Percentiles rank a stretch among this genome's conserved stretches.
These are phyloP conservation scores for Phytophthora megakarya DNA, from an alignment of 352 stramenopile genomes.

Conservation along the genomic window DNA sequence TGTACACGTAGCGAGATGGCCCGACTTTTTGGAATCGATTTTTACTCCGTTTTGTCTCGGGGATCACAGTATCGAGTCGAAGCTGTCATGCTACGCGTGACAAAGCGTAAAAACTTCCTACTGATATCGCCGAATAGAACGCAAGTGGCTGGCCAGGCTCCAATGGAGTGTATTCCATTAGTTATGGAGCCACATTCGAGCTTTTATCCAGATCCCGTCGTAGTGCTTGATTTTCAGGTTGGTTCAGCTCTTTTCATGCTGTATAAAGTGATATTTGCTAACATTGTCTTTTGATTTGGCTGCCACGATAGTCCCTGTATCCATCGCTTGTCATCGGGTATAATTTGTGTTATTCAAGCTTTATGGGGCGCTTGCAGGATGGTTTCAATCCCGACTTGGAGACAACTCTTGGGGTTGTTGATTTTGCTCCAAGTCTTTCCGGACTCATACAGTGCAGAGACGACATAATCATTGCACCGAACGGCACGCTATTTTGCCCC, in stretches of 20 bases:
- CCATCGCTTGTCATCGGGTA: constrained; percentile 99
- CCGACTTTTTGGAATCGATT: constrained; percentile 94
- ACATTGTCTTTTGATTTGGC: neutral
- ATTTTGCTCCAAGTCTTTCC: constrained; percentile 50
- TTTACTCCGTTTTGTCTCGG: constrained; percentile 92
- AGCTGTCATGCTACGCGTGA: constrained; percentile 91
- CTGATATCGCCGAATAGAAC: constrained; percentile 78
- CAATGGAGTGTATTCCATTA: constrained; percentile 93
- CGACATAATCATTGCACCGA: constrained; percentile 85
- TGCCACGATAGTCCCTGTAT: constrained; percentile 93
- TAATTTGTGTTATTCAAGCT: constrained; percentile 99
- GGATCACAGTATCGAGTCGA: constrained; percentile 95
- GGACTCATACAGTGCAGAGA: constrained; percentile 54
- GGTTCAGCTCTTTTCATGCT: neutral
- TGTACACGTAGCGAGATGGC: constrained; percentile 84
- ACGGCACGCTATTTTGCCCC: constrained; percentile 95
- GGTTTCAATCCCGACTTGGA: constrained; percentile 75
- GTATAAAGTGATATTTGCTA: neutral
- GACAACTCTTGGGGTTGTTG: constrained; percentile 60
- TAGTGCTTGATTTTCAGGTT: constrained; percentile 98
- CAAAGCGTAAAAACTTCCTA: constrained; percentile 89
- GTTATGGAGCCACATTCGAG: constrained; percentile 96
- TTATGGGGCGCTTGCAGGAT: constrained; percentile 92
- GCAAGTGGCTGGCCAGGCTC: constrained; percentile 88
- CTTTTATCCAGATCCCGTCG: constrained; percentile 97